phyloP scores from a whole-genome alignment of 2,329 filamentous ascomycete species.

The Colletotrichum euphorbiae region DNA sequence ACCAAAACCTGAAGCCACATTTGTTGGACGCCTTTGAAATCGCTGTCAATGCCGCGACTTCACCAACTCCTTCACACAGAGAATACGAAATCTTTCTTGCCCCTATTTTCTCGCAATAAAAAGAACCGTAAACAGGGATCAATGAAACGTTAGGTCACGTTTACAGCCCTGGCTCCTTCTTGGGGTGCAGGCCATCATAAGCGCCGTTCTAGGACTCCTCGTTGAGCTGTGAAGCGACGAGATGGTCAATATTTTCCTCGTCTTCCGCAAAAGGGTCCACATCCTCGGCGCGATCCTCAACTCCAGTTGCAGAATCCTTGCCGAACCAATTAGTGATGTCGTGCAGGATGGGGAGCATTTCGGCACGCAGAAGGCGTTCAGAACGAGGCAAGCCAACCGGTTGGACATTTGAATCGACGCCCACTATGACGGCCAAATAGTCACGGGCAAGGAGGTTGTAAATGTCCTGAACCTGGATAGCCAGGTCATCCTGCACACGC shows the following conservation, averaged over 20 bases:
- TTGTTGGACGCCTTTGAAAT: no score
- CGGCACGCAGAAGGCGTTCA: slow-evolving; percentile 5
- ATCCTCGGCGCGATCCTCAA: neutral
- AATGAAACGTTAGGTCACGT: no score
- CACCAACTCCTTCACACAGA: no score
- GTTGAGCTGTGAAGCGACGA: neutral
- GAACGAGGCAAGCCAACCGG: slow-evolving; percentile 5
- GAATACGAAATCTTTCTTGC: neutral
- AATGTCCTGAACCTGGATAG: slow-evolving; percentile 21
- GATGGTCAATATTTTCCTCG: neutral
- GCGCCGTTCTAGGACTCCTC: neutral
- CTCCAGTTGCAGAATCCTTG: neutral
- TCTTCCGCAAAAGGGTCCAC: slow-evolving; percentile 1
- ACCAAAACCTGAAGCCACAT: no score
- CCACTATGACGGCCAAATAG: slow-evolving; percentile 28
- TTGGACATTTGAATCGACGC: slow-evolving; percentile 10
- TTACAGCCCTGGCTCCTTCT: neutral
- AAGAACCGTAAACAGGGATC: neutral
- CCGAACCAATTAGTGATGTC: neutral
- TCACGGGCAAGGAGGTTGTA: slow-evolving; percentile 32
- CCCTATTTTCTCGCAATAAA: neutral
- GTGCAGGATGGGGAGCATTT: slow-evolving; percentile 6
- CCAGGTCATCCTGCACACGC: slow-evolving; percentile 15
- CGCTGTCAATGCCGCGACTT: neutral
- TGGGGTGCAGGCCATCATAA: neutral